Evolutionary conservation across 2,329 filamentous ascomycete species (phyloP).

Genomic region (Penicillium concentricum): DNA sequence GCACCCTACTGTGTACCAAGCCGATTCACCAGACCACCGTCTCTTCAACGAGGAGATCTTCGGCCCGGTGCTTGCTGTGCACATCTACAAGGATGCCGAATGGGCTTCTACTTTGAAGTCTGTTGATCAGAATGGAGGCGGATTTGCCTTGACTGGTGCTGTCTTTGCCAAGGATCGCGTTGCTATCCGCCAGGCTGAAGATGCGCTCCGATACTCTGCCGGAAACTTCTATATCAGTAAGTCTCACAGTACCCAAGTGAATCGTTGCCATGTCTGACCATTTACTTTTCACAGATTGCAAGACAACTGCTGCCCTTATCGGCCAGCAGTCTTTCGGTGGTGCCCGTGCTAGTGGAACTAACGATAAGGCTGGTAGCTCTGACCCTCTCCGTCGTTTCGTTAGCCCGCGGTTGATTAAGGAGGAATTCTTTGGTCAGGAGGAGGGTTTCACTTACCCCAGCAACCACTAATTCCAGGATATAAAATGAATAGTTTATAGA

Average conservation of each 20-base stretch:
- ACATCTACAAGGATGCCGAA: slow-evolving; percentile 73
- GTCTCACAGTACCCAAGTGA: background rate
- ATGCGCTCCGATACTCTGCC: slow-evolving; percentile 38
- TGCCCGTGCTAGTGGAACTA: slow-evolving; percentile 66
- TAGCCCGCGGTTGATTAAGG: slow-evolving; percentile 65
- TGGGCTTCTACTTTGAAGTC: slow-evolving; percentile 57
- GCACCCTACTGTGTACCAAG: slow-evolving; percentile 74
- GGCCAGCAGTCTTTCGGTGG: slow-evolving; percentile 72
- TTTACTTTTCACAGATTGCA: slow-evolving; percentile 28
- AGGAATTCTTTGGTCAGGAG: slow-evolving; percentile 65
- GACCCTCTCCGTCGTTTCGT: slow-evolving; percentile 63
- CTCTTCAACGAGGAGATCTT: slow-evolving; percentile 77
- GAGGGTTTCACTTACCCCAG: slow-evolving; percentile 65
- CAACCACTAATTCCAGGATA: slow-evolving; percentile 44
- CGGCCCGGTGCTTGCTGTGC: slow-evolving; percentile 68
- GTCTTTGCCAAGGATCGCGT: slow-evolving; percentile 41
- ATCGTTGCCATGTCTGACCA: background rate
- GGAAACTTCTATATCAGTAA: slow-evolving; percentile 46
- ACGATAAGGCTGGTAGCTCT: slow-evolving; percentile 67
- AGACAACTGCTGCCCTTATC: slow-evolving; percentile 66
- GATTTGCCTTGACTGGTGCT: slow-evolving; percentile 40
- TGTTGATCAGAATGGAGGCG: slow-evolving; percentile 34
- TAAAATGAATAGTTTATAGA: background rate
- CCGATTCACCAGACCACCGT: slow-evolving; percentile 66
- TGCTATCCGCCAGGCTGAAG: slow-evolving; percentile 37